Conservation (phyloP, 2,329 filamentous ascomycete species). For the Shiraia bambusicola region DNA sequence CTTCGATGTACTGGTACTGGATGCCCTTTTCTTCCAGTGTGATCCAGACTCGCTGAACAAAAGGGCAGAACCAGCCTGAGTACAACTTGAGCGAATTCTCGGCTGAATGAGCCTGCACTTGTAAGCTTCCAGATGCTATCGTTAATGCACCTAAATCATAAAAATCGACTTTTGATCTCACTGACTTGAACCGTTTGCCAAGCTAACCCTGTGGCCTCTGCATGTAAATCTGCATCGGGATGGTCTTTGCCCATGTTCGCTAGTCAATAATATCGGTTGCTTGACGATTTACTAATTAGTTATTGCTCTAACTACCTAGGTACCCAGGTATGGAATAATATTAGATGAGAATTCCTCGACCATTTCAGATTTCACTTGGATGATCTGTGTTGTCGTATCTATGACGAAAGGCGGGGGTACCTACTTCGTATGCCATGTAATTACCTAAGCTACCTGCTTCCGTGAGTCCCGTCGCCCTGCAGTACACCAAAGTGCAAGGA, state of each 20-base stretch:
- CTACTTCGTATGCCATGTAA: too few species aligned
- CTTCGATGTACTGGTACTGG: constrained; percentile 67
- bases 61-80: constrained; percentile 72
- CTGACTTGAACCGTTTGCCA: constrained; percentile 32
- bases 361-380: too few species aligned
- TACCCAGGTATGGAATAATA: too few species aligned
- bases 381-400: too few species aligned
- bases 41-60: constrained; percentile 71
- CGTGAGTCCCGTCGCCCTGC: too few species aligned
- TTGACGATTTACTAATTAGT: too few species aligned
- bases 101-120: constrained; percentile 26
- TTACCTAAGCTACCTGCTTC: too few species aligned
- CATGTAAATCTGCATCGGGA: constrained; percentile 40
- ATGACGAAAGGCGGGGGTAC: too few species aligned
- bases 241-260: constrained; percentile 35
- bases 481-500: too few species aligned
- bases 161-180: neutral
- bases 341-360: too few species aligned
- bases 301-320: too few species aligned
- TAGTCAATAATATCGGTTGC: neutral
- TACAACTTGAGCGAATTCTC: constrained; percentile 65
- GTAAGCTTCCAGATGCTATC: constrained; percentile 5
- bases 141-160: too few species aligned
- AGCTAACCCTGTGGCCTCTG: constrained; percentile 38
- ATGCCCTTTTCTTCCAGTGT: constrained; percentile 72